Conservation (phyloP, 192 early-diverging fungal species). For the Entomortierella lignicola region DNA sequence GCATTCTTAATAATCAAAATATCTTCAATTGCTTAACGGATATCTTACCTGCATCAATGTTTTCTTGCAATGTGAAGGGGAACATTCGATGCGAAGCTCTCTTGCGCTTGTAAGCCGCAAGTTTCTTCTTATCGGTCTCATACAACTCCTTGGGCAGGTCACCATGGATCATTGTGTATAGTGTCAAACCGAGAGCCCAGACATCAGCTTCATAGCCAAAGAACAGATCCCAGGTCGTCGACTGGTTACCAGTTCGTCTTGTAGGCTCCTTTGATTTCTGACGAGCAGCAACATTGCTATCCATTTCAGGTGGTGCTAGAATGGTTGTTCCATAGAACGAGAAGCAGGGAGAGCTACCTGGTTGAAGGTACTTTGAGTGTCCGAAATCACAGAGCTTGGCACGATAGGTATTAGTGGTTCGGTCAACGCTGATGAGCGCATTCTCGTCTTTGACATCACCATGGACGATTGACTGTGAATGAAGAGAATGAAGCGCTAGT, state of each 20-base stretch:
- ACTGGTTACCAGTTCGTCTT: conserved; percentile 3
- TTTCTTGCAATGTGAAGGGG: conserved; percentile 33
- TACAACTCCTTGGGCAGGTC: conserved; percentile 39
- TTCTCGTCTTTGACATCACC: conserved; percentile 43
- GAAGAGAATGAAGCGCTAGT: conserved; percentile 19
- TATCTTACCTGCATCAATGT: conserved; percentile 35
- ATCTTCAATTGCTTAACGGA: no score
- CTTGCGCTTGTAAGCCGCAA: conserved; percentile 33
- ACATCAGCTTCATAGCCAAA: conserved; percentile 45
- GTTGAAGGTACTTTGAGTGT: conserved; percentile 29
- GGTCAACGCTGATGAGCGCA: conserved; percentile 26
- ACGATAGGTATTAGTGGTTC: conserved; percentile 11
- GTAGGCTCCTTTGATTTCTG: conserved; percentile 16
- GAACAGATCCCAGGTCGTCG: conserved; percentile 24
- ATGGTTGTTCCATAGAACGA: conserved; percentile 37
- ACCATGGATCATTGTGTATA: conserved; percentile 42
- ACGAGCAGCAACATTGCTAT: conserved; percentile 19
- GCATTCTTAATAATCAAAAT: not conserved
- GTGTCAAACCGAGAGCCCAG: conserved; percentile 25
- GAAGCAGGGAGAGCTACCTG: conserved; percentile 20
- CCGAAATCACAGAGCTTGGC: conserved; percentile 43
- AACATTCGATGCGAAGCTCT: conserved; percentile 26
- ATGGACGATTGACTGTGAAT: conserved; percentile 29
- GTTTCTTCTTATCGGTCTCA: conserved; percentile 28
- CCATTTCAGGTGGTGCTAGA: conserved; percentile 37